phyloP scores from a whole-genome alignment of 768 basidiomycete genomes.

The Leccinellum rugosiceps region DNA sequence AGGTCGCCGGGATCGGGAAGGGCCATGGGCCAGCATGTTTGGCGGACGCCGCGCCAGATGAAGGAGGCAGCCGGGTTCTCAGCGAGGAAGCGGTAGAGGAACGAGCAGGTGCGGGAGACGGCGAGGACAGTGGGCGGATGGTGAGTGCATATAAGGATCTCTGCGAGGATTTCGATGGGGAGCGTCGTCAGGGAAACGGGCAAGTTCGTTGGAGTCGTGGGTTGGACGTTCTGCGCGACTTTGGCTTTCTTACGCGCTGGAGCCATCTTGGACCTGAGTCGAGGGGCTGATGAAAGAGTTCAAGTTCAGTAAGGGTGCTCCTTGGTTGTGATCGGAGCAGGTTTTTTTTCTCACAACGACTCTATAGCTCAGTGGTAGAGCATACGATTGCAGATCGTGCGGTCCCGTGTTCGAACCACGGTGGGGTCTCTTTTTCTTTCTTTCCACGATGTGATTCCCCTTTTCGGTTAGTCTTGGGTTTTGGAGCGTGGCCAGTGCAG shows the following conservation, averaged over 20 bases:
- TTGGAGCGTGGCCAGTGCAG: too few relatives aligned
- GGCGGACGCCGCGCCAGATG: slow-evolving; percentile 59
- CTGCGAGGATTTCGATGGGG: slow-evolving; percentile 63
- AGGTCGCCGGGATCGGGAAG: slow-evolving; percentile 42
- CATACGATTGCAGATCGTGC: slow-evolving; percentile 58
- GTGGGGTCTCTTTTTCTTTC: slow-evolving; percentile 38
- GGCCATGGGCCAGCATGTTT: slow-evolving; percentile 29
- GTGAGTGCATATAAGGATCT: slow-evolving; percentile 50
- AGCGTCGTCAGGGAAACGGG: slow-evolving; percentile 27
- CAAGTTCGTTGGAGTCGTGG: background rate
- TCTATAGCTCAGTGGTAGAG: slow-evolving; percentile 51
- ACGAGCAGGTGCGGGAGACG: slow-evolving; percentile 55
- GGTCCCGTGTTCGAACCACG: slow-evolving; percentile 59
- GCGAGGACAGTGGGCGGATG: slow-evolving; percentile 59
- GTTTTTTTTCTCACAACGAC: background rate
- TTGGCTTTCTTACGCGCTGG: slow-evolving; percentile 11
- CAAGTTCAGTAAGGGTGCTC: too few relatives aligned
- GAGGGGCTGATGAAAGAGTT: too few relatives aligned
- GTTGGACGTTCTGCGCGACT: background rate
- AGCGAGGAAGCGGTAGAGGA: slow-evolving; percentile 48
- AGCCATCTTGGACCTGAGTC: too few relatives aligned
- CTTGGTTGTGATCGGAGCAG: too few relatives aligned
- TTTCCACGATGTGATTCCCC: background rate
- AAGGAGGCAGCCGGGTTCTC: slow-evolving; percentile 41
- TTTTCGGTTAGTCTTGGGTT: too few relatives aligned